Evolutionary conservation across 139 green algal genomes (phyloP).

Genomic region (Chlamydomonas asymmetrica): DNA sequence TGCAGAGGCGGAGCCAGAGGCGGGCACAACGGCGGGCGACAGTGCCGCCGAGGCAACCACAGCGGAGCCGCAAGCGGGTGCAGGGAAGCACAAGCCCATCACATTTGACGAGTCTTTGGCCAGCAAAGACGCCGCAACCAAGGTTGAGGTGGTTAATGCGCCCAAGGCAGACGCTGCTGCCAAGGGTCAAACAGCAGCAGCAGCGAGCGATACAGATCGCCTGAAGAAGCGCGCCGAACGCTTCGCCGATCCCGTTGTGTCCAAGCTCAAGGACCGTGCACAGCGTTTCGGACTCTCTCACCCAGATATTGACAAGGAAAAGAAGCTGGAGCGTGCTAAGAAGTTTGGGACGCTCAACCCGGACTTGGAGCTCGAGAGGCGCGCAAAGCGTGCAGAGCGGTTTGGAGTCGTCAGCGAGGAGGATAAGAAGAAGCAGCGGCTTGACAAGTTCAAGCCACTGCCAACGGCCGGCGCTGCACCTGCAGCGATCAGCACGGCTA

Average conservation of each 20-base stretch:
- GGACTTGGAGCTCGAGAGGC: slow-evolving; percentile 32
- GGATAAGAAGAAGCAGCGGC: slow-evolving; percentile 35
- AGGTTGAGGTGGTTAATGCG: too few relatives aligned
- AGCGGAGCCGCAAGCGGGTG: too few relatives aligned
- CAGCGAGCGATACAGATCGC: slow-evolving; percentile 22
- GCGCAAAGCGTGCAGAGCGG: slow-evolving; percentile 29
- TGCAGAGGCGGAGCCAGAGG: too few relatives aligned
- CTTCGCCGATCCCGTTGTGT: neutral
- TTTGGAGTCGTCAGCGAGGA: slow-evolving; percentile 38
- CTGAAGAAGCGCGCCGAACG: slow-evolving; percentile 31
- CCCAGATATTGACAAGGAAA: slow-evolving; percentile 44
- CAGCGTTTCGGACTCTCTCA: neutral
- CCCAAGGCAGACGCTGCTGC: too few relatives aligned
- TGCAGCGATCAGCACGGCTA: too few relatives aligned
- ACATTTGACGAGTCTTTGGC: too few relatives aligned
- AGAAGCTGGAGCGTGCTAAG: slow-evolving; percentile 38
- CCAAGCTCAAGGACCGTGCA: neutral
- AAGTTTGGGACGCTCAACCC: slow-evolving; percentile 28
- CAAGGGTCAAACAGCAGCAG: slow-evolving; percentile 39
- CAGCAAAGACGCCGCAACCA: too few relatives aligned
- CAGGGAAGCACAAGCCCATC: too few relatives aligned
- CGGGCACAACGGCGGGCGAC: too few relatives aligned
- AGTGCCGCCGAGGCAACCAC: too few relatives aligned
- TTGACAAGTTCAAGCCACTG: slow-evolving; percentile 35
- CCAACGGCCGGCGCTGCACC: neutral